Conservation (phyloP, 805 yeast species). For the Torulaspora gathmanii region DNA sequence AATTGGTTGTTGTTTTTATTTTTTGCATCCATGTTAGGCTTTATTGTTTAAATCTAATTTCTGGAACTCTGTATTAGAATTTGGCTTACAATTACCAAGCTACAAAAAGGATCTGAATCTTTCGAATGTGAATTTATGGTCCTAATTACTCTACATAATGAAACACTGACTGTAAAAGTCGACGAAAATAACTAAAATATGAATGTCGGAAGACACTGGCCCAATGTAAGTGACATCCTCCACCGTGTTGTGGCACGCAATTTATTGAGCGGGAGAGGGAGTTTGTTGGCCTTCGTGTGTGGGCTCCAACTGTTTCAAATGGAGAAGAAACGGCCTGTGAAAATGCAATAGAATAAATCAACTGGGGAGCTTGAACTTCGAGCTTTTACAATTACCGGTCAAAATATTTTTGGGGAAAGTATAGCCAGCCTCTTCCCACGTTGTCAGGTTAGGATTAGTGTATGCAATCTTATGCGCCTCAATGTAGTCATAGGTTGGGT, state of each 20-base stretch:
- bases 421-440: slow-evolving; percentile 76
- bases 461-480: slow-evolving; percentile 65
- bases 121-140: slow-evolving; percentile 2
- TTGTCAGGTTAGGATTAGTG: slow-evolving; percentile 59
- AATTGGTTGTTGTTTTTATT: not conserved
- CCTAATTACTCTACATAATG: slow-evolving; percentile 1
- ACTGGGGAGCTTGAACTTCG: slow-evolving; percentile 21
- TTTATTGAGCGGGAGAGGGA: not conserved
- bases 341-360: slow-evolving; percentile 2
- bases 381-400: slow-evolving; percentile 46
- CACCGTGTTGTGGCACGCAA: not conserved
- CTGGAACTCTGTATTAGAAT: too few relatives aligned
- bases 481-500: slow-evolving; percentile 85
- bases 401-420: slow-evolving; percentile 56
- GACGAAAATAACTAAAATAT: not conserved
- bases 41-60: too few relatives aligned
- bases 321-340: not conserved
- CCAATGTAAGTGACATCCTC: not conserved
- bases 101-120: not conserved
- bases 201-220: not conserved
- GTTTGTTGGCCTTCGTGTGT: not conserved
- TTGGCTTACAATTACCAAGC: not conserved
- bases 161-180: slow-evolving; percentile 2
- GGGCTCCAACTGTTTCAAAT: not conserved
- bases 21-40: not conserved